Evolutionary conservation across 345 rosid genomes (phyloP).

Genomic region (Turnera subulata): DNA sequence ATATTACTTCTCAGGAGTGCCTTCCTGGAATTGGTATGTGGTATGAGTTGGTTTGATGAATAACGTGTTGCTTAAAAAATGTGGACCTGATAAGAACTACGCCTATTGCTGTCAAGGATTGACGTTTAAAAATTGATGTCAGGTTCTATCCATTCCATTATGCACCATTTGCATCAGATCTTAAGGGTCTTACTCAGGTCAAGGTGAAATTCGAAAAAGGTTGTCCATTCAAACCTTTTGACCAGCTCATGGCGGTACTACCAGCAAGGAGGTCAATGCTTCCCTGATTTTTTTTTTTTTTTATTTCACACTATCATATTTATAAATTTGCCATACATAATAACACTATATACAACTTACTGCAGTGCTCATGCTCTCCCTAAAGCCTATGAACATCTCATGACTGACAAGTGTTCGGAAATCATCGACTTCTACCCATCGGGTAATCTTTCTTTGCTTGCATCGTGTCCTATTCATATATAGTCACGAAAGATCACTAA

Average conservation of each 20-base stretch:
- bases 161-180: constrained; percentile 26
- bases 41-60: not conserved
- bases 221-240: constrained; percentile 20
- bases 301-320: too few species aligned
- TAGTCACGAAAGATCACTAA: too few species aligned
- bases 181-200: constrained; percentile 21
- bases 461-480: not conserved
- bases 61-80: not conserved
- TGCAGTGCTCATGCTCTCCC: constrained; percentile 29
- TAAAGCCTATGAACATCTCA: constrained; percentile 10
- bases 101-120: too few species aligned
- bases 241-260: constrained; percentile 24
- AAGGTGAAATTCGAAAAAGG: constrained; percentile 18
- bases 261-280: constrained; percentile 24
- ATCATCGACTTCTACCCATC: constrained; percentile 26
- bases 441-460: constrained; percentile 6
- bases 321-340: too few species aligned
- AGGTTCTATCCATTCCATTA: constrained; percentile 27
- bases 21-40: constrained; percentile 29
- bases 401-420: constrained; percentile 13
- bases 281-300: too few species aligned
- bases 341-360: too few species aligned
- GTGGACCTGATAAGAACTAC: not conserved
- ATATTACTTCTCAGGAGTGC: constrained; percentile 25
- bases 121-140: too few species aligned